A percentile compares a stretch with the other conserved stretches of the same genome.
These are phyloP conservation scores for Ustilago tritici DNA, from an alignment of 1,284 basidiomycete genomes.

Conservation along the genomic window DNA sequence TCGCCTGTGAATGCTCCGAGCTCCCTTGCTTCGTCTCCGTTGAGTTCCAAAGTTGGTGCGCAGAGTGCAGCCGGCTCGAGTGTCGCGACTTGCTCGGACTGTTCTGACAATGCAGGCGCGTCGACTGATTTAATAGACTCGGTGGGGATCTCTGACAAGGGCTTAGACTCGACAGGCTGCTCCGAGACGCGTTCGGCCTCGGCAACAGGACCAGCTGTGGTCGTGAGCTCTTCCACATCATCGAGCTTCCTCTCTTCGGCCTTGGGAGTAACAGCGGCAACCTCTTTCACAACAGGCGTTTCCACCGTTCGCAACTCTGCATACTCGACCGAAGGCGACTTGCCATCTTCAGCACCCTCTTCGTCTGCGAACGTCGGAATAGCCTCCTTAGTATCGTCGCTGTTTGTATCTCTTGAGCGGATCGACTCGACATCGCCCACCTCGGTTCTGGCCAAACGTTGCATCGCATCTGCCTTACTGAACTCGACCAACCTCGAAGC, in stretches of 20 bases:
- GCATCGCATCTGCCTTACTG: conserved; percentile 18
- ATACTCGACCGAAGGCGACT: conserved; percentile 1
- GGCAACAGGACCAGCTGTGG: neutral
- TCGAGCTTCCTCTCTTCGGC: neutral
- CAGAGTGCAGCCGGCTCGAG: neutral
- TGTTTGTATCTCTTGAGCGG: conserved; percentile 16
- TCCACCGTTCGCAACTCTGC: conserved; percentile 7
- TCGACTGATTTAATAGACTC: neutral
- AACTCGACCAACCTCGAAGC: conserved; percentile 43
- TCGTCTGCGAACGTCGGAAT: neutral
- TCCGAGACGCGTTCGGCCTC: neutral
- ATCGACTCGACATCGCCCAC: conserved; percentile 20
- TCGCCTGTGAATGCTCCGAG: conserved; percentile 16
- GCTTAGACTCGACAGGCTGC: conserved; percentile 4
- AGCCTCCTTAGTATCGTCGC: conserved; percentile 14
- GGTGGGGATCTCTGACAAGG: neutral
- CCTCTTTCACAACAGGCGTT: neutral
- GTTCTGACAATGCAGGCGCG: neutral
- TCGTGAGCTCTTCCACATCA: neutral
- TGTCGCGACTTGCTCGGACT: neutral
- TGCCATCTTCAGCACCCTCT: neutral
- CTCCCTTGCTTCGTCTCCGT: conserved; percentile 7
- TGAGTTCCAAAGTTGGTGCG: neutral
- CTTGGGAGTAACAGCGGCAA: conserved; percentile 2
- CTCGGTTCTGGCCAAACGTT: conserved; percentile 19